A percentile compares a stretch with the other conserved stretches of the same genome.
These are phyloP conservation scores for Urostyla sp. DNA, from an alignment of 73 alveolate genomes.

Conservation along the genomic window DNA sequence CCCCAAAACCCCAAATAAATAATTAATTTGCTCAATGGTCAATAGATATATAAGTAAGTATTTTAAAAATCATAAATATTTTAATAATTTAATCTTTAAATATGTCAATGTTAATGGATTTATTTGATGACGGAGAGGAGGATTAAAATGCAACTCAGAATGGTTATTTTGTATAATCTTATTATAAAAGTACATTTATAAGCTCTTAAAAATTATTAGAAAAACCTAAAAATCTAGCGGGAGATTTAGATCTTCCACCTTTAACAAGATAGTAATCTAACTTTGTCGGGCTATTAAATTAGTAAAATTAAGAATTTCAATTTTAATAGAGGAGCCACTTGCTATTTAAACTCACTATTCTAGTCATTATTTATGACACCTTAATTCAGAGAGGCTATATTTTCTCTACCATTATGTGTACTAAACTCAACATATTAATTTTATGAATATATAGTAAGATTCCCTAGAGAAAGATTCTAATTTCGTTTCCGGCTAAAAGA, in stretches of 20 bases:
- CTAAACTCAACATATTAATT: constrained; percentile 15
- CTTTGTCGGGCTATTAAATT: constrained; percentile 95
- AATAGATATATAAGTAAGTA: too few relatives aligned
- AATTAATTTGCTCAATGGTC: too few relatives aligned
- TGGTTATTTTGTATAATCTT: neutral
- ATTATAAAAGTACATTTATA: neutral
- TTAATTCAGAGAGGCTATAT: constrained; percentile 81
- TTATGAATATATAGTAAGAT: constrained; percentile 39
- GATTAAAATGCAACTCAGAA: neutral
- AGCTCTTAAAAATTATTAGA: neutral
- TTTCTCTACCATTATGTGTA: constrained; percentile 89
- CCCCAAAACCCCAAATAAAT: too few relatives aligned
- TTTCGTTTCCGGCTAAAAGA: constrained; percentile 83
- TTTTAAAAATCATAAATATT: too few relatives aligned
- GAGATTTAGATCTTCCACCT: constrained; percentile 86
- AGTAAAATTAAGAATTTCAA: constrained; percentile 43
- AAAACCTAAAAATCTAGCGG: constrained; percentile 77
- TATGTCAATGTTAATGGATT: neutral
- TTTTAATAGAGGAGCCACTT: constrained; percentile 86
- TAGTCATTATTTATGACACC: constrained; percentile 91
- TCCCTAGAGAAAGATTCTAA: constrained; percentile 15
- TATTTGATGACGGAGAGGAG: neutral
- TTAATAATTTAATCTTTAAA: neutral
- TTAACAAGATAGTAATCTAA: constrained; percentile 75
- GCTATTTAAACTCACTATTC: constrained; percentile 92